Evolutionary conservation across 2,329 filamentous ascomycete species (phyloP), one percentile per base, ranked within the genome.

Genomic region (Microcera coccophila): DNA sequence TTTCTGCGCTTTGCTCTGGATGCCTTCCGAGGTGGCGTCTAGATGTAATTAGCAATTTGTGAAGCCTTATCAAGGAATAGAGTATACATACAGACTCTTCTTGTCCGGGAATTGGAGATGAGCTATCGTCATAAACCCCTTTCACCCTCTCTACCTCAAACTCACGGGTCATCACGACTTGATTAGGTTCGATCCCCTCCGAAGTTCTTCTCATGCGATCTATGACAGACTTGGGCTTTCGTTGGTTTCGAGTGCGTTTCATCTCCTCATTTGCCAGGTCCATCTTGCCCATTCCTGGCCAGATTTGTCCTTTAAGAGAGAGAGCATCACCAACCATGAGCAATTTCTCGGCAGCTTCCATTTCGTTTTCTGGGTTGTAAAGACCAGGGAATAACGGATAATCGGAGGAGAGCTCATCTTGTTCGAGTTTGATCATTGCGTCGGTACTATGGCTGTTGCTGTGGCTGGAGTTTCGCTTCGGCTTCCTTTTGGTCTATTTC

Each of bases 211-310:
- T 75, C 64, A 91, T 81, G 45, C 78, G 76, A 42, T 78, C 72
- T 17, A 89, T 68, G n/a, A 88, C 81, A 1, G 80, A 82, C n/a
- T 72, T 74, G 41, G 84, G 79, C 62, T 91, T 91, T 55, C 84
- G 81, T 64, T 91, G 87, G 60, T 90, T 90, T 39, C 87, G 75
- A 67, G 81, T 87, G 35, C 82, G 76, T 54, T 81, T 84, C 74
- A 86, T 84, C 47, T 84, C 79, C 14, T 81, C 76, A 4, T 83
- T 86, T 4, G 87, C 87, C 40, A 87, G 81, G 62, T 91, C 87
- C 60, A 90, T 90, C n/a, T 88, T 74, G 40, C 79, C 78, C 86
- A 90, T 90, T 15, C 87, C 87, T 3, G 84, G 82, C 74, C 82
- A 89, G 36, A 80, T 70, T n/a, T 83, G 70, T 2, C 86, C 86